phyloP scores from a whole-genome alignment of 1,284 basidiomycete genomes.

The Heterobasidion irregulare region DNA sequence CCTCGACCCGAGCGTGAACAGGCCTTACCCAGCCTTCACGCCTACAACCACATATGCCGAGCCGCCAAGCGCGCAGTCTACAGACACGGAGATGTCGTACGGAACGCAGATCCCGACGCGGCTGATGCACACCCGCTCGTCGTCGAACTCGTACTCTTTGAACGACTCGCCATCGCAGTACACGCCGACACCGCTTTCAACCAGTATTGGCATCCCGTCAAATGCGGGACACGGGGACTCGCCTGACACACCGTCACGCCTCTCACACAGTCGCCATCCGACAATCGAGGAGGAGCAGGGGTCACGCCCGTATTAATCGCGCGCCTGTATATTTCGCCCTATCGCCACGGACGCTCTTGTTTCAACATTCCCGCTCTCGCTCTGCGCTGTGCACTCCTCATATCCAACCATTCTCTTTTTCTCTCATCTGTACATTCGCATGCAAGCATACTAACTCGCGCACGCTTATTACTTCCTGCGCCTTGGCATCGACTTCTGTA shows the following conservation, averaged over 20 bases:
- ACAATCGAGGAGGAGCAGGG: conserved; percentile 23
- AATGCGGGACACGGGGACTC: not conserved
- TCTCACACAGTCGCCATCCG: conserved; percentile 17
- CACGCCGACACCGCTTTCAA: not conserved
- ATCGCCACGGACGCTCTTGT: not conserved
- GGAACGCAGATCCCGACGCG: conserved; percentile 10
- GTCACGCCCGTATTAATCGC: not conserved
- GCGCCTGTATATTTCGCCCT: not conserved
- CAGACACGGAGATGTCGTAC: conserved; percentile 9
- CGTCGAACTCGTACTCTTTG: conserved; percentile 12
- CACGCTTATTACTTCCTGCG: not conserved
- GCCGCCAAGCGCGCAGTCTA: conserved; percentile 11
- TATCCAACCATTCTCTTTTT: not conserved
- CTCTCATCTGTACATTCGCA: not conserved
- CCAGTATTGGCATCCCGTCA: not conserved
- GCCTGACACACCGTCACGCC: not conserved
- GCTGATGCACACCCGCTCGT: conserved; percentile 16
- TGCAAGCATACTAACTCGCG: not conserved
- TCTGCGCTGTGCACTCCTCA: not conserved
- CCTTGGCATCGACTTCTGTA: not conserved
- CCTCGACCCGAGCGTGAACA: conserved; percentile 8
- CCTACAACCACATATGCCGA: conserved; percentile 10
- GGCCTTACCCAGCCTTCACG: conserved; percentile 10
- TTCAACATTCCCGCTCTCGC: not conserved
- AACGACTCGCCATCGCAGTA: conserved; percentile 9